phyloP scores from a whole-genome alignment of 1,284 basidiomycete genomes.

The Volvariella volvacea region DNA sequence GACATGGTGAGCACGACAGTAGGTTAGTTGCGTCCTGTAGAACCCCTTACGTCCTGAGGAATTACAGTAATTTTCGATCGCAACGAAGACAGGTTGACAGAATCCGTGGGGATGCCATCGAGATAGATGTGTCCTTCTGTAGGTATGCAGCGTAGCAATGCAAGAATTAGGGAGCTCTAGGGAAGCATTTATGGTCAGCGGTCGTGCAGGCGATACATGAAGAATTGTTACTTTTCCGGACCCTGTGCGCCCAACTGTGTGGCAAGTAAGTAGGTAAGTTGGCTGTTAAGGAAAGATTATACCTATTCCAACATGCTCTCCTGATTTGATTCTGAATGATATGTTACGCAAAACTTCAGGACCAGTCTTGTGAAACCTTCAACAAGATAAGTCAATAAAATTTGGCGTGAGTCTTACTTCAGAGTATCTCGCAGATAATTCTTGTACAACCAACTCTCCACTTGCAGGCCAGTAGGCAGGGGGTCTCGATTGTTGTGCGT shows the following conservation, averaged over 20 bases:
- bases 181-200: constrained; percentile 24
- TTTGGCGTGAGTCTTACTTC: constrained; percentile 13
- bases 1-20: not conserved
- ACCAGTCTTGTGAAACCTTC: constrained; percentile 16
- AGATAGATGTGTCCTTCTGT: constrained; percentile 54
- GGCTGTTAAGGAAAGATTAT: constrained; percentile 12
- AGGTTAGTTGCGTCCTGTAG: too few relatives aligned
- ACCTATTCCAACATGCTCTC: constrained; percentile 59
- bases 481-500: constrained; percentile 43
- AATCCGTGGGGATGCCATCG: constrained; percentile 37
- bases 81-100: constrained; percentile 59
- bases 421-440: constrained; percentile 53
- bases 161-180: constrained; percentile 44
- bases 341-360: constrained; percentile 49
- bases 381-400: constrained; percentile 3
- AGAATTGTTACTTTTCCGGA: constrained; percentile 53
- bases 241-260: constrained; percentile 65
- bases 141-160: constrained; percentile 48
- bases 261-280: not conserved
- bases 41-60: constrained; percentile 39
- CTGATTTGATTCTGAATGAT: constrained; percentile 49
- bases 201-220: constrained; percentile 26
- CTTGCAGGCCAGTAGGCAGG: constrained; percentile 78
- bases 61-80: constrained; percentile 61
- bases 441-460: constrained; percentile 59